Percentiles rank a stretch among this genome's conserved stretches.
Conservation (phyloP, 768 basidiomycete species). For the Pleurotus djamor region DNA sequence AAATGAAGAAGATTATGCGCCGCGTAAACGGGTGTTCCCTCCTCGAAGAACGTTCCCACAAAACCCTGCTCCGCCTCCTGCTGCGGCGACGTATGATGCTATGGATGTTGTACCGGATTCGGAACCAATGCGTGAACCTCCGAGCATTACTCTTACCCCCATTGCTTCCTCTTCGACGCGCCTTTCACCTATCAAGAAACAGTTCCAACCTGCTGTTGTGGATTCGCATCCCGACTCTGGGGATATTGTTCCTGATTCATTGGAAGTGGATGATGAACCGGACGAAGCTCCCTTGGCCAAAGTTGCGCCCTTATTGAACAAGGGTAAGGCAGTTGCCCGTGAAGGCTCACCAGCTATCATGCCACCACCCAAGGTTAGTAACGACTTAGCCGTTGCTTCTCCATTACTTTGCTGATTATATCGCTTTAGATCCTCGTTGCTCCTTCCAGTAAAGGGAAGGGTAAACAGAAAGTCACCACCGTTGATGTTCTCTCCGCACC, state of each 20-base stretch:
- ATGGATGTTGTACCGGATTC: slow-evolving; percentile 65
- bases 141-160: slow-evolving; percentile 5
- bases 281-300: slow-evolving; percentile 45
- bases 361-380: not conserved
- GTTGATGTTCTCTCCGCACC: not conserved
- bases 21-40: slow-evolving; percentile 3
- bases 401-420: not conserved
- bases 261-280: slow-evolving; percentile 28
- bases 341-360: not conserved
- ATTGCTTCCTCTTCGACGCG: not conserved
- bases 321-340: slow-evolving; percentile 15
- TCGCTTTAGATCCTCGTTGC: not conserved
- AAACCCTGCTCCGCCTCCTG: not conserved
- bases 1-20: not conserved
- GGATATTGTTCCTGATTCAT: slow-evolving; percentile 23
- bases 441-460: not conserved
- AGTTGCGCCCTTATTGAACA: slow-evolving; percentile 15
- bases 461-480: not conserved
- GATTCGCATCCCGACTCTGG: slow-evolving; percentile 9
- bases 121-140: slow-evolving; percentile 39
- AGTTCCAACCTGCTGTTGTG: not conserved
- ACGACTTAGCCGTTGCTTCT: not conserved
- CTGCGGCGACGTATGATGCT: slow-evolving; percentile 17
- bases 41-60: not conserved
- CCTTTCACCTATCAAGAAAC: slow-evolving; percentile 9